A percentile compares a stretch with the other conserved stretches of the same genome.
These are phyloP conservation scores for Olyra latifolia DNA, from an alignment of 176 grass and related monocot species.

Conservation along the genomic window DNA sequence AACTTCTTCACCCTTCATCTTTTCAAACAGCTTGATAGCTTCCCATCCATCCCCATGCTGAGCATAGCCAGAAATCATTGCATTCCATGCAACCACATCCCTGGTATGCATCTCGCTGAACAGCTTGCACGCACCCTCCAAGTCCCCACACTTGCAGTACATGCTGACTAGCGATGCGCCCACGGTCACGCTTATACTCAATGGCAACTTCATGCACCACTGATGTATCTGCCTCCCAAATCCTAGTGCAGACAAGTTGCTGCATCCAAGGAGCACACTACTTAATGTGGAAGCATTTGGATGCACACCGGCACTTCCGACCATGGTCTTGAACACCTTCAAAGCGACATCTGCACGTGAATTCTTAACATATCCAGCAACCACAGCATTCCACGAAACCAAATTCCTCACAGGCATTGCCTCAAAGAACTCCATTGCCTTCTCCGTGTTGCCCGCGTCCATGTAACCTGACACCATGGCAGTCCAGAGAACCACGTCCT, in stretches of 20 bases:
- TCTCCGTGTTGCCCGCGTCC: conserved; percentile 42
- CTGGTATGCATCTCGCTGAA: conserved; percentile 49
- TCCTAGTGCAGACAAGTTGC: conserved; percentile 55
- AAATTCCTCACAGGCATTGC: conserved; percentile 62
- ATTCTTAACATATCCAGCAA: conserved; percentile 65
- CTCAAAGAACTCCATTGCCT: conserved; percentile 44
- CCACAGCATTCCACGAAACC: conserved; percentile 60
- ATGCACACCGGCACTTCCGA: conserved; percentile 2
- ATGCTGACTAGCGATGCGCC: conserved; percentile 62
- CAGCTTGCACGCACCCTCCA: conserved; percentile 45
- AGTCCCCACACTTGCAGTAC: conserved; percentile 68
- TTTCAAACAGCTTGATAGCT: conserved; percentile 53
- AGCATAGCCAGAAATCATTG: conserved; percentile 74
- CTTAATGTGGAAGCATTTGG: conserved; percentile 64
- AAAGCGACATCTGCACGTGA: conserved; percentile 31
- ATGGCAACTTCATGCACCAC: conserved; percentile 45
- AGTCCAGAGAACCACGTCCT: conserved; percentile 50
- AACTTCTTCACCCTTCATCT: conserved; percentile 39
- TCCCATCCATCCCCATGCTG: conserved; percentile 59
- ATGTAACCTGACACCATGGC: conserved; percentile 66
- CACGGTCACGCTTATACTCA: conserved; percentile 27
- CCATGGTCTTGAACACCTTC: conserved; percentile 48
- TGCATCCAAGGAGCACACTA: conserved; percentile 64
- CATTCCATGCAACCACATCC: conserved; percentile 70
- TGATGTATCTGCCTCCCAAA: conserved; percentile 67